A percentile compares a stretch with the other conserved stretches of the same genome.
These are phyloP conservation scores for Pelargonium fulgidum DNA, from an alignment of 441 rosid species.

Conservation along the genomic window DNA sequence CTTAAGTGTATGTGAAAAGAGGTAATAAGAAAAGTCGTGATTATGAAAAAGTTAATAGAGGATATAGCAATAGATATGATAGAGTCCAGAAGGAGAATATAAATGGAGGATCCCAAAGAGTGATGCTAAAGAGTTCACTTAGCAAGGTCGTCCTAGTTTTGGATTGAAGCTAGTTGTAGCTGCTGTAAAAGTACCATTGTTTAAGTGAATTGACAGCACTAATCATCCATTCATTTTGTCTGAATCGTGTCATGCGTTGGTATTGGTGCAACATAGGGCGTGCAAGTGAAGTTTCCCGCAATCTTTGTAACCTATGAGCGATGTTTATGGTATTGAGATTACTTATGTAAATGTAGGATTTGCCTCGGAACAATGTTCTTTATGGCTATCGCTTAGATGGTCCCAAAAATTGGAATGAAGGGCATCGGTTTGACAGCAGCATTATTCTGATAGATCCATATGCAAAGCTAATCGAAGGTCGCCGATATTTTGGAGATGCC, in stretches of 20 bases:
- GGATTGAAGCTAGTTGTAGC: too few species aligned
- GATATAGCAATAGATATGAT: not conserved
- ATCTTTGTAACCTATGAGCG: constrained; percentile 9
- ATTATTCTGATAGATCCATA: constrained; percentile 76
- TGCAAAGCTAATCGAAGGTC: constrained; percentile 81
- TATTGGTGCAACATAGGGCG: not conserved
- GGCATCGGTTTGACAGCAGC: constrained; percentile 71
- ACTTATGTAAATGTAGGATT: constrained; percentile 41
- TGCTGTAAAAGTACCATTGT: too few species aligned
- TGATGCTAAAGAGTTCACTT: too few species aligned
- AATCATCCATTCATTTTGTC: too few species aligned
- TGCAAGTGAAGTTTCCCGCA: not conserved
- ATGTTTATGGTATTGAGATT: constrained; percentile 19
- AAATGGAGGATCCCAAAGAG: too few species aligned
- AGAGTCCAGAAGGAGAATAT: too few species aligned
- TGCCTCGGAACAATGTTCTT: constrained; percentile 61
- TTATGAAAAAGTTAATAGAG: not conserved
- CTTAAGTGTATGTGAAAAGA: not conserved
- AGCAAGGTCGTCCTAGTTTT: too few species aligned
- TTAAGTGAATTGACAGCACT: too few species aligned
- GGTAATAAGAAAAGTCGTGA: not conserved
- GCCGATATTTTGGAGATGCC: constrained; percentile 63
- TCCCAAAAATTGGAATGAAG: constrained; percentile 69
- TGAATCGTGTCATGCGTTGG: too few species aligned
- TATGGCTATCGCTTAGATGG: constrained; percentile 88